phyloP scores from a whole-genome alignment of 805 yeast genomes.

The Sugiyamaella smithiae region DNA sequence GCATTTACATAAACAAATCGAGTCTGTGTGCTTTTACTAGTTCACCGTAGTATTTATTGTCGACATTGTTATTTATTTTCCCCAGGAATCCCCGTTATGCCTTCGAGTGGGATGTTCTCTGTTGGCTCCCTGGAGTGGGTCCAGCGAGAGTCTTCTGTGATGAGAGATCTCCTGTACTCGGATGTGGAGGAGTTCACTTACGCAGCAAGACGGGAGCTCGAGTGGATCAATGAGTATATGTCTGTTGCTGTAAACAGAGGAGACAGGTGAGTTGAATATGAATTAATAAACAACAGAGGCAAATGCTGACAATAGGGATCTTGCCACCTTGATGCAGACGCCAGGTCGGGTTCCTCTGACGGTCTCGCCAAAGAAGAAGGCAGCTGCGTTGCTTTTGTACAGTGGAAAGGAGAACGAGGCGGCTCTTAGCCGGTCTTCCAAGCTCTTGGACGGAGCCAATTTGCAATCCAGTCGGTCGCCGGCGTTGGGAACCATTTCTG shows the following conservation, averaged over 20 bases:
- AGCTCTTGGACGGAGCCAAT: too few species aligned
- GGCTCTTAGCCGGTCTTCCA: too few species aligned
- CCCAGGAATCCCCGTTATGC: too few species aligned
- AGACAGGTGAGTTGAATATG: not conserved
- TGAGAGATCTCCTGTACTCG: constrained; percentile 38
- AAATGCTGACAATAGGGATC: constrained; percentile 16
- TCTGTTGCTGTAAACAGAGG: constrained; percentile 31
- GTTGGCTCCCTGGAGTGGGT: constrained; percentile 54
- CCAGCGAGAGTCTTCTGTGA: constrained; percentile 42
- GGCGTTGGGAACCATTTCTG: too few species aligned
- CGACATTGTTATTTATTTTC: not conserved
- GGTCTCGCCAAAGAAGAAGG: constrained; percentile 20
- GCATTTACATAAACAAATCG: not conserved
- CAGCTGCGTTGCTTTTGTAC: constrained; percentile 1
- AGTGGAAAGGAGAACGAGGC: not conserved
- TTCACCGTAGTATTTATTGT: not conserved
- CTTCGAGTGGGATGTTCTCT: not conserved
- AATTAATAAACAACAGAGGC: not conserved
- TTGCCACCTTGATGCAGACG: constrained; percentile 25
- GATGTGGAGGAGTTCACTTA: constrained; percentile 42
- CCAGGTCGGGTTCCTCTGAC: constrained; percentile 27
- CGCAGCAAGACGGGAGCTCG: constrained; percentile 40
- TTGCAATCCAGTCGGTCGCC: too few species aligned
- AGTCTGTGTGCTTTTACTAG: too few species aligned
- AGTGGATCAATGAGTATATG: constrained; percentile 44